Base-by-base conservation (phyloP, 805 yeast genomes). In the Myxozyma mucilagina region DNA sequence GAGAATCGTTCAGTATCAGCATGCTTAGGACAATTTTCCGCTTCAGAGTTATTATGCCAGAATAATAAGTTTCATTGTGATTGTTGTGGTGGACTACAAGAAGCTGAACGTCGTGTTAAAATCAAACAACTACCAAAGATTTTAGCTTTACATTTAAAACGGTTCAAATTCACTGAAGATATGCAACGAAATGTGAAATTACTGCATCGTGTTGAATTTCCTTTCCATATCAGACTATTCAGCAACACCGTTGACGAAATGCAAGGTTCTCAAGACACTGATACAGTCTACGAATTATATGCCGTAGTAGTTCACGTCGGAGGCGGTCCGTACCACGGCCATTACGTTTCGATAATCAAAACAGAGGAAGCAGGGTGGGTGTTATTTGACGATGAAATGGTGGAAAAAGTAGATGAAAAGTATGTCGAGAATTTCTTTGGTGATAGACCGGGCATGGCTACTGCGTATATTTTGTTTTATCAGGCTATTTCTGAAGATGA, bases 281-380 rank as follows among this genome's bases (percentile, higher is more conserved):
- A 83, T 66, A 83, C 82, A 68, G 78, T 86, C 18, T 94, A 91
- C 70, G 97, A 92, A 69, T 76, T 94, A 53, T 87, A 85, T 64
- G 90, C 93, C 0, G 86, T 93, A 47, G 94, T 94, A 11, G 91
- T 94, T 10, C 99, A 94, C 71, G 85, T 94, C 67, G 99, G 99
- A 5, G 96, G 97, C 3, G 97, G 98, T 0, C 97, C 98, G 1
- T 91, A 90, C 77, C 97, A 92, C 75, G 99, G 99, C 0, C 99
- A 94, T 72, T 94, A 94, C 73, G 93, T 94, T 9, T 82, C 96
- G 0, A 77, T 94, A 4, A 87, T 94, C 61, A 90, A 90, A 71
- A 87, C 91, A 4, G 85, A 82, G 56, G 79, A 82, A 24, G 82
- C 84, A 44, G 92, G 97, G 0, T 94, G 99, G 99, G 76, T 94